Evolutionary conservation across 805 yeast genomes (phyloP).

Genomic region (Spathaspora arborariae): DNA sequence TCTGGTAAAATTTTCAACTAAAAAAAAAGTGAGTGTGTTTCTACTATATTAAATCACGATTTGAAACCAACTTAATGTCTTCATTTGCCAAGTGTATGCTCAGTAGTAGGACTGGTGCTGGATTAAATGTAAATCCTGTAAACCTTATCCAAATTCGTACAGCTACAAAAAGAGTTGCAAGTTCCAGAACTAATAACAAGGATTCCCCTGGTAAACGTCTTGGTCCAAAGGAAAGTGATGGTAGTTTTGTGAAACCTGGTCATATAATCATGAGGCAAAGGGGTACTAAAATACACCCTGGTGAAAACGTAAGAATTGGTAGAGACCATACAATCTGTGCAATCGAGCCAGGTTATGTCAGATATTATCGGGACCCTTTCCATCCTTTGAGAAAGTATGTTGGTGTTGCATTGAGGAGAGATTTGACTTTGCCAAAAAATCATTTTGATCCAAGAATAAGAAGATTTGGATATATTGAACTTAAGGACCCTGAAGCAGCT

Average conservation of each 20-base stretch:
- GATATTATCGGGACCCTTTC: constrained; percentile 91
- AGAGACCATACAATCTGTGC: constrained; percentile 92
- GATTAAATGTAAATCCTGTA: neutral
- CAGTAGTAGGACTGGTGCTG: neutral
- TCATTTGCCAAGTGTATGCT: neutral
- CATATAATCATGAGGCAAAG: constrained; percentile 90
- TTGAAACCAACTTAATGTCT: neutral
- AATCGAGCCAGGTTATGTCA: constrained; percentile 86
- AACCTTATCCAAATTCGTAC: constrained; percentile 56
- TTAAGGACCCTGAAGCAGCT: constrained; percentile 50
- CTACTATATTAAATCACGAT: neutral
- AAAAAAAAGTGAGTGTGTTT: neutral
- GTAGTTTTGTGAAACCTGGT: constrained; percentile 71
- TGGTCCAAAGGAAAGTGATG: constrained; percentile 87
- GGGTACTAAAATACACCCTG: constrained; percentile 93
- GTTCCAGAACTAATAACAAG: constrained; percentile 89
- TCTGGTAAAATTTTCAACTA: neutral
- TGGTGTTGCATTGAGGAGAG: constrained; percentile 74
- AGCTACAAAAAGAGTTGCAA: constrained; percentile 92
- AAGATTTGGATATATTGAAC: constrained; percentile 69
- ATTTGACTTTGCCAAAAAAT: constrained; percentile 71
- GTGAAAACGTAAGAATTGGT: constrained; percentile 87
- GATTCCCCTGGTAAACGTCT: constrained; percentile 94
- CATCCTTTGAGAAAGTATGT: constrained; percentile 89
- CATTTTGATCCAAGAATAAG: constrained; percentile 88